A percentile compares a stretch with the other conserved stretches of the same genome.
Conservation (phyloP, 768 basidiomycete genomes). For the Chalciporus sphaerocephalus region DNA sequence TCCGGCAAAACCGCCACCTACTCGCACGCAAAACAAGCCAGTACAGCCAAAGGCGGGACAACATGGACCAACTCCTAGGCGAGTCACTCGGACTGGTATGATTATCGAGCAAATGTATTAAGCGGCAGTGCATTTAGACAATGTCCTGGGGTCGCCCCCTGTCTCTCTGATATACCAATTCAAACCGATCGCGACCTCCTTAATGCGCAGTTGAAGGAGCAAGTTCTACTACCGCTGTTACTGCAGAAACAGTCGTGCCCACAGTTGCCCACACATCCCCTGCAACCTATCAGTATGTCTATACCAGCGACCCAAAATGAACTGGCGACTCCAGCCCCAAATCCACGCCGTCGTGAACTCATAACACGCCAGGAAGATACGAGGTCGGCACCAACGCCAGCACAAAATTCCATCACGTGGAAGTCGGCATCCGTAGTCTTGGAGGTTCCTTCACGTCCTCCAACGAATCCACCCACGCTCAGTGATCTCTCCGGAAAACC, state of each 20-base stretch:
- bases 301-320: background rate
- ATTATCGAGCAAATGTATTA: background rate
- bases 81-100: background rate
- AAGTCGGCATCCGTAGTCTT: background rate
- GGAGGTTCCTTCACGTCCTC: background rate
- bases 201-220: slow-evolving; percentile 5
- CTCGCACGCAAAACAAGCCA: slow-evolving; percentile 7
- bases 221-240: background rate
- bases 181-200: background rate
- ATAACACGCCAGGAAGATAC: background rate
- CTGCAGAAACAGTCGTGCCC: background rate
- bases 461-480: background rate
- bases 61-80: slow-evolving; percentile 3
- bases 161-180: background rate
- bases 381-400: slow-evolving; percentile 2
- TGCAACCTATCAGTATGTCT: slow-evolving; percentile 1
- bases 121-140: slow-evolving; percentile 6
- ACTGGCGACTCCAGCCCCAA: background rate
- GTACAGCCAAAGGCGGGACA: background rate
- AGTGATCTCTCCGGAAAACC: background rate
- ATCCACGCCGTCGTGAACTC: background rate
- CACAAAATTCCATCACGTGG: background rate
- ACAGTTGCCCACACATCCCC: background rate
- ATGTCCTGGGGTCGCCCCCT: slow-evolving; percentile 1
- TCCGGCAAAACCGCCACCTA: background rate